Conservation (phyloP, 768 basidiomycete genomes). For the Pisolithus orientalis region DNA sequence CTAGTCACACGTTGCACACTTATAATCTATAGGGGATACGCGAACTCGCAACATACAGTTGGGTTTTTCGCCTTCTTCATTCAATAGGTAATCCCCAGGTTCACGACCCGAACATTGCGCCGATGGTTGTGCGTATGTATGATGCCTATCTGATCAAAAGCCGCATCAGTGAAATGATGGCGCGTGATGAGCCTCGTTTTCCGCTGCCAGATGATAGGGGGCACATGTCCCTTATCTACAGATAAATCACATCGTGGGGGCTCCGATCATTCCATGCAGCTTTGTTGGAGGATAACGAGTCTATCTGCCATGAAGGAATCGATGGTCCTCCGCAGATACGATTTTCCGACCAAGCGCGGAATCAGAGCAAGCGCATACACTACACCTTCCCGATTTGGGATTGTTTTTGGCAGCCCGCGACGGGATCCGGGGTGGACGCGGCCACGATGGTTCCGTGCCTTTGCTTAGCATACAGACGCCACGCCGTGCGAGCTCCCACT, state of each 20-base stretch:
- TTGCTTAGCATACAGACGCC: too few species aligned
- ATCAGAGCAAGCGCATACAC: conserved; percentile 1
- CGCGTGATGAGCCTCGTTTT: not conserved
- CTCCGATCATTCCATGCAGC: too few species aligned
- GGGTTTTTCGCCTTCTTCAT: too few species aligned
- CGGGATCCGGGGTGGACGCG: not conserved
- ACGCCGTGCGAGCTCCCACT: too few species aligned
- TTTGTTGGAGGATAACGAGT: not conserved
- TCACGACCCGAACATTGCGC: too few species aligned
- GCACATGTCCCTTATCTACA: not conserved
- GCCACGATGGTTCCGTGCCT: too few species aligned
- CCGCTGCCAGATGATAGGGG: not conserved
- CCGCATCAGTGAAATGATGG: not conserved
- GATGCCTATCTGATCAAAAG: too few species aligned
- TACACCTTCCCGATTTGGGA: conserved; percentile 1
- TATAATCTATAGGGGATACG: too few species aligned
- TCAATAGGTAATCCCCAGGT: too few species aligned
- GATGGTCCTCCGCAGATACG: not conserved
- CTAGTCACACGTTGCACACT: too few species aligned
- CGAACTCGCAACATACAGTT: too few species aligned
- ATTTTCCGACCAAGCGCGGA: not conserved
- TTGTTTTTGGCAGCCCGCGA: not conserved
- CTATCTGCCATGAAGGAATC: not conserved
- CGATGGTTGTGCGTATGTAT: too few species aligned
- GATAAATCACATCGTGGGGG: not conserved